phyloP scores from a whole-genome alignment of 257 asterid species.

The Ajuga chamaepitys region DNA sequence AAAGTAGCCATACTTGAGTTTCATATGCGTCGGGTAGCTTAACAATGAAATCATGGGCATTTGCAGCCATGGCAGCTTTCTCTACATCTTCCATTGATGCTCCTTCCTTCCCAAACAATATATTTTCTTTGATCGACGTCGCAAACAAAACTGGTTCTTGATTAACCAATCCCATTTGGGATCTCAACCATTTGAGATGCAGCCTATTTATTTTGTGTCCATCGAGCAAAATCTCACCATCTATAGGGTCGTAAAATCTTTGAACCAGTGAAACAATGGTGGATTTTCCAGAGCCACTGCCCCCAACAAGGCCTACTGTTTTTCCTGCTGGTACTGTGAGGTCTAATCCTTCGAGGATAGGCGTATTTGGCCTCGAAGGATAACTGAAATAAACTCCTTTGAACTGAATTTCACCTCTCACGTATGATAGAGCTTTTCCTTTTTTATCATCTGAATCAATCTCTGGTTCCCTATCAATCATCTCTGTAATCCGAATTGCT shows the following conservation, averaged over 20 bases:
- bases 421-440: constrained; percentile 75
- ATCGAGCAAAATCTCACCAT: constrained; percentile 64
- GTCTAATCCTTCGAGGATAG: constrained; percentile 50
- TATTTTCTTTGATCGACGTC: constrained; percentile 66
- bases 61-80: constrained; percentile 69
- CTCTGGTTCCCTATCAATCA: constrained; percentile 54
- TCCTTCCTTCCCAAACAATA: constrained; percentile 66
- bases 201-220: constrained; percentile 64
- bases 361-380: constrained; percentile 63
- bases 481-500: constrained; percentile 58
- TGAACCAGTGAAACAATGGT: constrained; percentile 57
- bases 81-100: constrained; percentile 59
- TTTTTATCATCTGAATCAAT: constrained; percentile 65
- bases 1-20: constrained; percentile 46
- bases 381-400: constrained; percentile 56
- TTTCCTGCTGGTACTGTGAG: constrained; percentile 54
- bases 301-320: constrained; percentile 67
- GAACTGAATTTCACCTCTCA: constrained; percentile 72
- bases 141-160: constrained; percentile 87
- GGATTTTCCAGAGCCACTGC: constrained; percentile 81
- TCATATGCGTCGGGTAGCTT: constrained; percentile 61
- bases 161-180: constrained; percentile 77
- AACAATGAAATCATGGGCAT: constrained; percentile 59
- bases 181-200: constrained; percentile 74
- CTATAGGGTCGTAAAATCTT: constrained; percentile 67